Percentiles rank a stretch among this genome's conserved stretches.
Conservation (phyloP, 192 early-diverging fungal genomes). For the Coemansia sp. region DNA sequence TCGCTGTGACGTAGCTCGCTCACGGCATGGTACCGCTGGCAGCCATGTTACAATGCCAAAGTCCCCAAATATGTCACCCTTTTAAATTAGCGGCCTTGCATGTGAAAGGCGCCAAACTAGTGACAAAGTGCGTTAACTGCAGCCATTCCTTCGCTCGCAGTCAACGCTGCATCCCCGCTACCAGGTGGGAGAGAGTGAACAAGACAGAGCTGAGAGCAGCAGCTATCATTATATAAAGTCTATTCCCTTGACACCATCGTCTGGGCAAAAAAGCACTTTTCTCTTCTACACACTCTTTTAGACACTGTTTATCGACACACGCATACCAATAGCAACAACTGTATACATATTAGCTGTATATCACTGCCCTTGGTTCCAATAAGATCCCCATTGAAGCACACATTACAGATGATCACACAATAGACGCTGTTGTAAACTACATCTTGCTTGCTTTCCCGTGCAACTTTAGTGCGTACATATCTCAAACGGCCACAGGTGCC, state of each 20-base stretch:
- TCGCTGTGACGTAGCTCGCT: neutral
- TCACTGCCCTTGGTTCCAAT: no score
- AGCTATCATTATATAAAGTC: neutral
- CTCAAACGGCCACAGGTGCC: neutral
- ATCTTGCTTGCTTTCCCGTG: neutral
- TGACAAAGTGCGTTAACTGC: neutral
- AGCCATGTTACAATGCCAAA: neutral
- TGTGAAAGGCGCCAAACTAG: conserved; percentile 2
- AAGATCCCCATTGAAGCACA: neutral
- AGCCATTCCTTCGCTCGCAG: neutral
- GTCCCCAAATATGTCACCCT: neutral
- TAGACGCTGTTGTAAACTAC: neutral
- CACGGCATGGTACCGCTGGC: neutral
- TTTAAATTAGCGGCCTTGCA: neutral
- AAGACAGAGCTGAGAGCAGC: neutral
- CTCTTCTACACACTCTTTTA: neutral
- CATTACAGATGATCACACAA: neutral
- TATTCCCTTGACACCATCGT: neutral
- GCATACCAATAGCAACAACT: no score
- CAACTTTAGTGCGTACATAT: neutral
- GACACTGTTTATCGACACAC: no score
- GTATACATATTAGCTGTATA: no score
- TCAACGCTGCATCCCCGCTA: neutral
- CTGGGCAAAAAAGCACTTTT: neutral
- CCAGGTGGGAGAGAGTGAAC: neutral